phyloP scores from a whole-genome alignment of 2,329 filamentous ascomycete species.

The Ilyonectria mors-panacis region DNA sequence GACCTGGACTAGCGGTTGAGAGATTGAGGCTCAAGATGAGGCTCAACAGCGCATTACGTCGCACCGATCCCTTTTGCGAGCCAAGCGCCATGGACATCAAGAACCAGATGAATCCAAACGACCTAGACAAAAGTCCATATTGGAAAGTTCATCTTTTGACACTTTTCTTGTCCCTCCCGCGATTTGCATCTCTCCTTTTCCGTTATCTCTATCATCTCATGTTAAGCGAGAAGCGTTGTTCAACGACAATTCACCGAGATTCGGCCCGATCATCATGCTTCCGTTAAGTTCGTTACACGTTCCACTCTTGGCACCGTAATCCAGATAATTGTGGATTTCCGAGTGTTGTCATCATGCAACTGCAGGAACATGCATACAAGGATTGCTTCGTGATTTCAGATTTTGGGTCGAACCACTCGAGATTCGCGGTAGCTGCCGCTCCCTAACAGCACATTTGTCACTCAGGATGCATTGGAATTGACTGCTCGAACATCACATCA shows the following conservation, averaged over 20 bases:
- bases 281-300: slow-evolving; percentile 18
- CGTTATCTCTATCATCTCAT: not conserved
- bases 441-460: too few relatives aligned
- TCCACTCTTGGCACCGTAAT: slow-evolving; percentile 19
- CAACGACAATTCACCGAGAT: slow-evolving; percentile 34
- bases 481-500: too few relatives aligned
- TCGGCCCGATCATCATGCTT: slow-evolving; percentile 30
- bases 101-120: not conserved
- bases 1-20: slow-evolving; percentile 20
- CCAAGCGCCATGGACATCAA: too few relatives aligned
- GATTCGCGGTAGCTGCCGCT: too few relatives aligned
- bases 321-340: not conserved
- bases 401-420: too few relatives aligned
- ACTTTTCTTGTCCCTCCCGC: not conserved
- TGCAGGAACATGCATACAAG: not conserved
- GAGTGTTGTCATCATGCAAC: not conserved
- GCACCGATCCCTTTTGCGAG: not conserved
- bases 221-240: not conserved
- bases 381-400: not conserved
- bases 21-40: slow-evolving; percentile 28
- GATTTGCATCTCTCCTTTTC: not conserved
- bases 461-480: too few relatives aligned
- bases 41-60: not conserved
- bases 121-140: not conserved
- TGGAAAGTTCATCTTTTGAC: not conserved